Evolutionary conservation across 352 stramenopile genomes (phyloP).

Genomic region (Globisporangium splendens): DNA sequence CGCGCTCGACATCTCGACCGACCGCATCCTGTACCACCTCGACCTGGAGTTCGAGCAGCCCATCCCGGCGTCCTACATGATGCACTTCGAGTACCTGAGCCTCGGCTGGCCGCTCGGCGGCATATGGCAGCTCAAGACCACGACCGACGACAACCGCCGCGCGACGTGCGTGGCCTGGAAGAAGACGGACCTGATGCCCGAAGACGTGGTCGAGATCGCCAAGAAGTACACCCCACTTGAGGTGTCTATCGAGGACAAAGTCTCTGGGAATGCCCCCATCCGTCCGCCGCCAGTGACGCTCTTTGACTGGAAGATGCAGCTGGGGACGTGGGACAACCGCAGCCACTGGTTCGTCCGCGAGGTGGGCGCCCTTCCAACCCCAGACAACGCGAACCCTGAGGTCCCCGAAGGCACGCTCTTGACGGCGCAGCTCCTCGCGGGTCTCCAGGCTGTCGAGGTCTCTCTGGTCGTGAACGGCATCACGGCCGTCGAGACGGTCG

Average conservation of each 20-base stretch:
- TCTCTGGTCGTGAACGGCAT: constrained; percentile 23
- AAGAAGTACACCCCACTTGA: constrained; percentile 22
- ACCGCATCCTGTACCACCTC: constrained; percentile 50
- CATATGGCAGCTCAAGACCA: constrained; percentile 45
- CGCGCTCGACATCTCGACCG: constrained; percentile 38
- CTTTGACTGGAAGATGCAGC: constrained; percentile 62
- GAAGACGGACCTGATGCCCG: constrained; percentile 38
- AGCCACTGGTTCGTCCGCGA: constrained; percentile 54
- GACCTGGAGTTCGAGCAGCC: constrained; percentile 37
- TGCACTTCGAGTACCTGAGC: constrained; percentile 38
- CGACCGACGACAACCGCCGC: constrained; percentile 23
- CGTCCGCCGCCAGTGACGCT: constrained; percentile 18
- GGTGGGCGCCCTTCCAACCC: constrained; percentile 21
- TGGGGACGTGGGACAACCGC: constrained; percentile 36
- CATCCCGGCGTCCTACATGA: constrained; percentile 26
- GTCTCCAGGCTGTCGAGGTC: constrained; percentile 18
- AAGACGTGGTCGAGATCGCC: constrained; percentile 34
- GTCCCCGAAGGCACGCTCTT: constrained; percentile 2
- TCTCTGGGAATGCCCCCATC: too few species aligned
- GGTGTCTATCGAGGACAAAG: not conserved
- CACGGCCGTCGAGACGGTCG: constrained; percentile 23
- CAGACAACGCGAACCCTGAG: not conserved
- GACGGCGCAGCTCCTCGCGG: constrained; percentile 18
- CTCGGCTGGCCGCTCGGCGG: constrained; percentile 46
- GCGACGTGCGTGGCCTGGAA: constrained; percentile 44